Percentiles rank a stretch among this genome's conserved stretches.
Evolutionary conservation across 106 monocot species (phyloP).

Genomic region (Dactylorhiza incarnata): DNA sequence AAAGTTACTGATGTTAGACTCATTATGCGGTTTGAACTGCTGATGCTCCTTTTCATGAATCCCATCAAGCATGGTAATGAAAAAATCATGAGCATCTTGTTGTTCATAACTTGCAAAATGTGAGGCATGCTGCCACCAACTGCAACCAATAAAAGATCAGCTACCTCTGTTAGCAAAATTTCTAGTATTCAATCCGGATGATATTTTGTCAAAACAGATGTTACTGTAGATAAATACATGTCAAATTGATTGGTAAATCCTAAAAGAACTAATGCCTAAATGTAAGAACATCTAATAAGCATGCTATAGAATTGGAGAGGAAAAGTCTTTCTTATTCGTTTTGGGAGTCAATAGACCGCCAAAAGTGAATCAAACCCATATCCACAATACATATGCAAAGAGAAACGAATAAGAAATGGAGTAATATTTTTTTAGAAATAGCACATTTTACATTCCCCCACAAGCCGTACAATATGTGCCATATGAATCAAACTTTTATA

Average conservation of each 20-base stretch:
- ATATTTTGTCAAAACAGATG: not conserved
- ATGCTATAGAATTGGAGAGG: not conserved
- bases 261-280: not conserved
- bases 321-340: no score
- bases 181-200: not conserved
- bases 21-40: slow-evolving; percentile 27
- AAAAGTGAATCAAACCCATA: no score
- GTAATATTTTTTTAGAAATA: no score
- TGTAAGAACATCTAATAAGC: not conserved
- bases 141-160: slow-evolving; percentile 18
- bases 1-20: slow-evolving; percentile 31
- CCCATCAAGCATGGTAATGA: slow-evolving; percentile 89
- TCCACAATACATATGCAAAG: no score
- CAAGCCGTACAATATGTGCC: no score
- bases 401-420: no score
- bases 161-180: not conserved
- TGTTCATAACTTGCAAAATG: slow-evolving; percentile 94
- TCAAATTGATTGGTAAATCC: not conserved
- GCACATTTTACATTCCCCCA: no score
- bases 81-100: slow-evolving; percentile 98
- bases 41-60: slow-evolving; percentile 83
- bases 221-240: not conserved
- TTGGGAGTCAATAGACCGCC: no score
- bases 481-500: no score
- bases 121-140: slow-evolving; percentile 96